Evolutionary conservation across 2,329 filamentous ascomycete genomes (phyloP).

Genomic region (Didymella exigua): DNA sequence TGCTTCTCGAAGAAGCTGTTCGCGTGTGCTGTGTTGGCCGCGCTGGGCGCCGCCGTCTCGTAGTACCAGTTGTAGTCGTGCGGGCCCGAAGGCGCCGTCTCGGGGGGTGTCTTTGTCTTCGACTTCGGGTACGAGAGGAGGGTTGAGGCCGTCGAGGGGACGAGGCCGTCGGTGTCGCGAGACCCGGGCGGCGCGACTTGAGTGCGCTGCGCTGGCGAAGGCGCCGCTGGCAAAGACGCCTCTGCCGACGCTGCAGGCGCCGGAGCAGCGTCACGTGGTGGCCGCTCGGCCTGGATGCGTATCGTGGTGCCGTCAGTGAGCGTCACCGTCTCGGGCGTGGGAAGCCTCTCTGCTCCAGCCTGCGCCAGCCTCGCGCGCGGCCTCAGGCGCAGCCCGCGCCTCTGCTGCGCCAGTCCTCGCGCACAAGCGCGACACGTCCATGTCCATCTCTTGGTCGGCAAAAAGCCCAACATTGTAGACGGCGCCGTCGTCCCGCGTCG

Average conservation of each 20-base stretch:
- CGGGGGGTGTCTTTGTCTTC: slow-evolving; percentile 7
- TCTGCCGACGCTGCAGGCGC: neutral
- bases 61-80: slow-evolving; percentile 43
- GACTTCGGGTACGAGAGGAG: slow-evolving; percentile 1
- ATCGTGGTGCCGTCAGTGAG: slow-evolving; percentile 15
- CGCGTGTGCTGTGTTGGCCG: slow-evolving; percentile 49
- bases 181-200: neutral
- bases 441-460: slow-evolving; percentile 2
- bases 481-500: neutral
- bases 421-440: slow-evolving; percentile 6
- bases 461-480: neutral
- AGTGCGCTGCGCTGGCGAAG: neutral
- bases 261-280: neutral
- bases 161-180: slow-evolving; percentile 5
- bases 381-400: slow-evolving; percentile 4
- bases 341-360: neutral
- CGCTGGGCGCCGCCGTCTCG: slow-evolving; percentile 36
- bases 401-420: neutral
- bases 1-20: slow-evolving; percentile 52
- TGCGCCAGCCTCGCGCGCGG: slow-evolving; percentile 3
- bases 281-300: slow-evolving; percentile 6
- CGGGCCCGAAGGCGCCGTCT: slow-evolving; percentile 6
- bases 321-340: slow-evolving; percentile 2
- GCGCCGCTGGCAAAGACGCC: too few species aligned
- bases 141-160: slow-evolving; percentile 26